These are phyloP conservation scores for Eutrema heterophyllum DNA, from an alignment of 345 rosid genomes.

Conservation along the genomic window DNA sequence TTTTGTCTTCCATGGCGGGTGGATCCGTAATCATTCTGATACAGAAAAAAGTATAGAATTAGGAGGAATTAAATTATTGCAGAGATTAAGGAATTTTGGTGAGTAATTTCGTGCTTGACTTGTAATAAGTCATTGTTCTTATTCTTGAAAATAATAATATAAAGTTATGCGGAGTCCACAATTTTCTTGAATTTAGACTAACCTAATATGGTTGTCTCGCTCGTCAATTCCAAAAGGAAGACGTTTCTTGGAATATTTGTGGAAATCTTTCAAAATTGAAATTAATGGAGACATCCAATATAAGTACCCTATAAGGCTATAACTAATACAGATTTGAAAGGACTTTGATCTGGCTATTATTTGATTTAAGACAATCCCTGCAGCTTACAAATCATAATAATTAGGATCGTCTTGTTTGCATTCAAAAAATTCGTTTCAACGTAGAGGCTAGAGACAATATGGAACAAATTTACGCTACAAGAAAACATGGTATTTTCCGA, in stretches of 20 bases:
- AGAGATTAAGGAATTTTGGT: constrained; percentile 13
- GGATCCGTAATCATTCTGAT: not conserved
- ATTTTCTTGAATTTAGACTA: not conserved
- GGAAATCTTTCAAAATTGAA: not conserved
- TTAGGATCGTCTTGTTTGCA: not conserved
- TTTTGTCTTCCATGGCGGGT: not conserved
- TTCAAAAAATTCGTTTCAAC: not conserved
- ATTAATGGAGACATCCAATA: not conserved
- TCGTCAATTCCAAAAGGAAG: constrained; percentile 2
- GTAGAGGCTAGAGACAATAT: not conserved
- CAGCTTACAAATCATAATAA: not conserved
- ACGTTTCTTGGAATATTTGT: not conserved
- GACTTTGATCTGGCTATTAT: not conserved
- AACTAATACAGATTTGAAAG: not conserved
- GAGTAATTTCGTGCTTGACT: constrained; percentile 24
- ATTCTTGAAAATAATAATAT: not conserved
- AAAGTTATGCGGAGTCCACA: not conserved
- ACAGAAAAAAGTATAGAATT: not conserved
- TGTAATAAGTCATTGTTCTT: constrained; percentile 13
- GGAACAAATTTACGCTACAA: no score
- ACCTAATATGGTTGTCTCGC: constrained; percentile 16
- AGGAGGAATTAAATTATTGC: not conserved
- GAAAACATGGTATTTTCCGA: no score
- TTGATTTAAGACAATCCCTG: not conserved
- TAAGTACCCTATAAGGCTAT: not conserved